phyloP scores from a whole-genome alignment of 1,284 basidiomycete species.

The Termitomyces sp. region DNA sequence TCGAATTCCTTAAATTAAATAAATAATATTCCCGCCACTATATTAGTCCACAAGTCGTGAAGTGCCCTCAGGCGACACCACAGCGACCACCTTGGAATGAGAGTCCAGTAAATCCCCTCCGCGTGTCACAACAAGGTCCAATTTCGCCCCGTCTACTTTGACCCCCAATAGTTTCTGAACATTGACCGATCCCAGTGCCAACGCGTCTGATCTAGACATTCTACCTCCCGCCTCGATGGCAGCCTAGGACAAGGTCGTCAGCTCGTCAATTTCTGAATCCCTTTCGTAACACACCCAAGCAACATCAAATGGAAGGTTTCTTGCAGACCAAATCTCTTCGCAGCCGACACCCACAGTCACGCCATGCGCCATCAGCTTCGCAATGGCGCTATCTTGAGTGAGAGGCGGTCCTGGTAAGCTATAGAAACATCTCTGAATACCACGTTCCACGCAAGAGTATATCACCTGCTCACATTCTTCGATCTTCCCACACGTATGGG shows the following conservation, averaged over 20 bases:
- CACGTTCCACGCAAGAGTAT: neutral
- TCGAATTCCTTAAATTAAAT: neutral
- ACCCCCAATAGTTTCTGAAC: slow-evolving; percentile 52
- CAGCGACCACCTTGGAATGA: slow-evolving; percentile 47
- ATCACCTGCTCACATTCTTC: slow-evolving; percentile 47
- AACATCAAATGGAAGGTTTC: slow-evolving; percentile 68
- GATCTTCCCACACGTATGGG: slow-evolving; percentile 59
- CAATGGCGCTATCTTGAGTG: slow-evolving; percentile 59
- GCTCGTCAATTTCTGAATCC: neutral
- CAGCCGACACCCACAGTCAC: slow-evolving; percentile 76
- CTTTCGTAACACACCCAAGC: slow-evolving; percentile 51
- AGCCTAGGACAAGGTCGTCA: slow-evolving; percentile 25
- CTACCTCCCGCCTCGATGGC: slow-evolving; percentile 50
- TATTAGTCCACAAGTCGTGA: slow-evolving; percentile 23
- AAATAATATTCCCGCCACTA: neutral
- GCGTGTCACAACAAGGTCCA: slow-evolving; percentile 57
- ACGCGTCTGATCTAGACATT: slow-evolving; percentile 49
- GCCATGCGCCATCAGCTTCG: slow-evolving; percentile 56
- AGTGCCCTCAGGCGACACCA: slow-evolving; percentile 36
- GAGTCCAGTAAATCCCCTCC: slow-evolving; percentile 47
- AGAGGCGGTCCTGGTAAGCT: slow-evolving; percentile 68
- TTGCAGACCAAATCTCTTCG: slow-evolving; percentile 59
- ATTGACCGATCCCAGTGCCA: slow-evolving; percentile 59
- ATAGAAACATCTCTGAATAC: neutral
- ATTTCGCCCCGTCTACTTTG: slow-evolving; percentile 23